Conservation (phyloP, 192 early-diverging fungal species). For the Oehlia diaphana region DNA sequence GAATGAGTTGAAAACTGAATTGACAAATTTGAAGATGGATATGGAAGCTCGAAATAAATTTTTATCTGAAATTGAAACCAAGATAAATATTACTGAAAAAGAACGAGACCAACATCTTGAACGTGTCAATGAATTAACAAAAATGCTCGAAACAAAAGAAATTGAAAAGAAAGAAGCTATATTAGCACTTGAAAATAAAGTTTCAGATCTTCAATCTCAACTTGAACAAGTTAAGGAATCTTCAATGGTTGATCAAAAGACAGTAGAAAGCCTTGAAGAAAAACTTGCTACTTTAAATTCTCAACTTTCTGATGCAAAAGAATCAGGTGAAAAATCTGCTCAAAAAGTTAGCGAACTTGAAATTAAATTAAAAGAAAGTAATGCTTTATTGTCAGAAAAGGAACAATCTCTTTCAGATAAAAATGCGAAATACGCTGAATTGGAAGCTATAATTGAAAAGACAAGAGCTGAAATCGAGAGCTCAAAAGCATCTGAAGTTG, state of each 20-base stretch:
- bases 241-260: slow-evolving; percentile 2
- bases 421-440: background rate
- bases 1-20: background rate
- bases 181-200: background rate
- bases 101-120: background rate
- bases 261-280: background rate
- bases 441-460: background rate
- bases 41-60: slow-evolving; percentile 1
- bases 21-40: background rate
- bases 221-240: background rate
- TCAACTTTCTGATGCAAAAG: slow-evolving; percentile 12
- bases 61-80: slow-evolving; percentile 5
- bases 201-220: slow-evolving; percentile 3
- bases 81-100: background rate
- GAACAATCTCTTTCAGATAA: background rate
- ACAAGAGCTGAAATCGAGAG: background rate
- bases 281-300: background rate
- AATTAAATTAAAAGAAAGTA: background rate
- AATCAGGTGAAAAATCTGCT: background rate
- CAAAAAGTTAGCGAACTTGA: background rate
- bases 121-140: background rate
- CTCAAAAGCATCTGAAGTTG: background rate
- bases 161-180: slow-evolving; percentile 9
- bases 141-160: slow-evolving; percentile 8
- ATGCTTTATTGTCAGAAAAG: background rate